Evolutionary conservation across 2,329 filamentous ascomycete genomes (phyloP).

Genomic region (Arachnomyces sp.): DNA sequence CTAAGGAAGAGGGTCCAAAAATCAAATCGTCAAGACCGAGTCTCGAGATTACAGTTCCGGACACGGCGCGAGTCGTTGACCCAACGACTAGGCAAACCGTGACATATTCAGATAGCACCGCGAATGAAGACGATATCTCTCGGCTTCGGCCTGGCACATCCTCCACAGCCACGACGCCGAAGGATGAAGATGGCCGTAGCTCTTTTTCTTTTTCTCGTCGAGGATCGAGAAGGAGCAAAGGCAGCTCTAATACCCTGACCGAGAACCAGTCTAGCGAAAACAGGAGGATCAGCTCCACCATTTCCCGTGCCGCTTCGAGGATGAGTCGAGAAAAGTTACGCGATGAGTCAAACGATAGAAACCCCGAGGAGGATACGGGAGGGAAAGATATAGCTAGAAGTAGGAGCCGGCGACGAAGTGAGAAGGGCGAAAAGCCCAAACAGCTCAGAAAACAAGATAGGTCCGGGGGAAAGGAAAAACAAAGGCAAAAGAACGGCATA

Average conservation of each 20-base stretch:
- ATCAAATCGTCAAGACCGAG: slow-evolving; percentile 14
- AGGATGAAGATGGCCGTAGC: slow-evolving; percentile 17
- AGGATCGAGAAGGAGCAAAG: slow-evolving; percentile 23
- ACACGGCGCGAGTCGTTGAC: slow-evolving; percentile 13
- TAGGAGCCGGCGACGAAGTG: slow-evolving; percentile 11
- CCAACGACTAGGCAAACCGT: slow-evolving; percentile 21
- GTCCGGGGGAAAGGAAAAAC: slow-evolving; percentile 23
- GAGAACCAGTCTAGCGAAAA: slow-evolving; percentile 30
- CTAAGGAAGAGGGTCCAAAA: background rate
- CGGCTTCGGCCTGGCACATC: slow-evolving; percentile 19
- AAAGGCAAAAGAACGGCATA: slow-evolving; percentile 25
- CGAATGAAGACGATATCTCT: slow-evolving; percentile 9
- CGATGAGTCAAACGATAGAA: slow-evolving; percentile 18
- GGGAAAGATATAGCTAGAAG: slow-evolving; percentile 12
- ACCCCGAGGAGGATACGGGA: slow-evolving; percentile 21
- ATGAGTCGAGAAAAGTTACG: slow-evolving; percentile 24
- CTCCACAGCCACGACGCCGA: slow-evolving; percentile 18
- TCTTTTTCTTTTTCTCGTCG: slow-evolving; percentile 22
- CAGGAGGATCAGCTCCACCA: slow-evolving; percentile 24
- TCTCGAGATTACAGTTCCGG: slow-evolving; percentile 29
- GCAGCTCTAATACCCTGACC: slow-evolving; percentile 28
- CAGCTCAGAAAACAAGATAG: slow-evolving; percentile 15
- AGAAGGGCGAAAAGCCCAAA: slow-evolving; percentile 9
- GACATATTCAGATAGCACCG: slow-evolving; percentile 19
- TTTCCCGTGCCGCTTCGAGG: slow-evolving; percentile 28